Base-by-base conservation (phyloP, 805 yeast species). In the Grigorovia jiainica region DNA sequence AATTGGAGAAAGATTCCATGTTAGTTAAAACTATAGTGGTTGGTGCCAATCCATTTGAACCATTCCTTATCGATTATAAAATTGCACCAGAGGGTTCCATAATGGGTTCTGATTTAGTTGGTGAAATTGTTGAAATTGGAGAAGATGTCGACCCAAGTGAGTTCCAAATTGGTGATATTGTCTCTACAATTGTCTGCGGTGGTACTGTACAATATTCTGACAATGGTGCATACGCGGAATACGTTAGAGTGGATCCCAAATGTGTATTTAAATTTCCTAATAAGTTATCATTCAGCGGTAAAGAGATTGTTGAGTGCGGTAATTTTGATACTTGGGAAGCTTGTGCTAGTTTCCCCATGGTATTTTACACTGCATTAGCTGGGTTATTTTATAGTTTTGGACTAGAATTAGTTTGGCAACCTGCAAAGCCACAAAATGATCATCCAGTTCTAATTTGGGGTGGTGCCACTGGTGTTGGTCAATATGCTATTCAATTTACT, bases 21-120 rank as follows among this genome's bases (percentile, higher is more conserved):
- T 58, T 79, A 13, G 58, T 82, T 41, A 70, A 75, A 54, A 66
- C 75, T 4, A 57, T 59, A 19, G 76, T 83, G 7, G 72, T 60
- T 41, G 85, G 82, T 1, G 68, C 71, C 32, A 82, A 82, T 52
- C 87, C 87, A 34, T 74, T 82, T 5, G 89, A 82, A 53, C 78
- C 81, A 80, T 78, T 78, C 51, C 83, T 78, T 51, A 55, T 71
- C 34, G 66, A 53, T 4, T 57, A 42, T 40, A 58, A 21, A 8
- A 49, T 62, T 43, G 75, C 76, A 16, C 58, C 49, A 1, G 58
- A 69, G 30, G 82, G 79, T 21, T 54, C 66, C 21, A 66, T 78
- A 37, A 55, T 68, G 11, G 90, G 89, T 15, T 63, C 76, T 42
- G 87, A 82, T 53, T 73, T 69, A 25, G 60, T 81, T 36, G 87